Base-by-base conservation (phyloP, 768 basidiomycete genomes). In the Mycena crocata region DNA sequence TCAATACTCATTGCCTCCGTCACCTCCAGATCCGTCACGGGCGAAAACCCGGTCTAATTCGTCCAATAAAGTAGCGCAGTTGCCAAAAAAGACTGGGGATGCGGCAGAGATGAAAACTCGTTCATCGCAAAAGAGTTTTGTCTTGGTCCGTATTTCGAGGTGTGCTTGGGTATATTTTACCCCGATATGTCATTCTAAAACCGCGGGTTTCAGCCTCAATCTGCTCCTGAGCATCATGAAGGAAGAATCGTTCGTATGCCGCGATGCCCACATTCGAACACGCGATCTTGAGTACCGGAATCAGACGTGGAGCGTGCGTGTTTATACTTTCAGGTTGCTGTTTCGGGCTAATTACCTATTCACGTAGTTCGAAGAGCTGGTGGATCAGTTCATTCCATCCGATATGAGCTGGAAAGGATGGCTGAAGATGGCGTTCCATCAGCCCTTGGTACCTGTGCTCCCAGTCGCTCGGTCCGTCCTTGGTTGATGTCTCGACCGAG, bases 361-460 rank as follows among this genome's bases (percentile, higher is more conserved):
- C 52, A 50, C 68, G 4, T 19, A 93, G 92, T 92, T 93, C 67
- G 92, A 93, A 76, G 91, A 93, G 67, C 71, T 93, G 48, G 90
- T 92, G 17, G 88, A 90, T 70, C 90, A 93, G 70, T 93, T 93
- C 73, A 88, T 93, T 62, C 92, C 92, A 5, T 90, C 90, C 4
- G 87, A 92, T 71, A 89, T 87, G 77, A 89, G 86, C 50, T 93
- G 92, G 92, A 87, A 85, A 74, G 92, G 91, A 19, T 93, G 92
- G 92, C 85, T 93, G 35, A 92, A 90, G 72, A 92, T 93, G 84
- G 92, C 90, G 17, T 91, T 93, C 78, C 89, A 92, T 61, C 92
- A 93, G 71, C 91, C 91, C 26, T 81, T 93, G 15, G 82, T 93
- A 3, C 92, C 92, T 28, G 91, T 93, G 5, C 81, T 93, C 19